Base-by-base conservation (phyloP, 768 basidiomycete genomes). In the Auricularia sp. region DNA sequence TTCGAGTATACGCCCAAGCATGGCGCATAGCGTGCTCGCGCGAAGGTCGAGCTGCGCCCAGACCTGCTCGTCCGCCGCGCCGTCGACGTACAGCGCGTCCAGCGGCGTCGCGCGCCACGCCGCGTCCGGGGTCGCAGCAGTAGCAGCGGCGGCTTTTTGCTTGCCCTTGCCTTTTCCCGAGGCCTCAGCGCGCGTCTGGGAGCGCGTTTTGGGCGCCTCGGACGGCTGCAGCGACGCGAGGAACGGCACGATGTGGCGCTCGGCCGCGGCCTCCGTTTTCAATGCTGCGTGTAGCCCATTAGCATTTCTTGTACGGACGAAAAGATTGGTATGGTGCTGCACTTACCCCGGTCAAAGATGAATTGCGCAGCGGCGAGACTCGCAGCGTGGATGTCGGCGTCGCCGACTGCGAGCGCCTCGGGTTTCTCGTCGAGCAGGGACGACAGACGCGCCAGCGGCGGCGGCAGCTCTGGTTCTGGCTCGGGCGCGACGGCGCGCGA, bases 1-100 rank as follows among this genome's bases (percentile, higher is more conserved):
- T 62, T 5, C 62, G 67, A 47, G 34, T 13, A 64, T 58, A 21
- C 16, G 39, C 34, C 34, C 67, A 51, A 96, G 76, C 62, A 89
- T 82, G 51, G 83, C 81, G 67, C 88, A 89, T 29, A 98, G 77
- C 56, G 81, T 82, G 67, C 85, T 82, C 16, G 87, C 79, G 54
- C 92, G 80, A 63, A 99, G 78, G 71, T 98, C 96, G 64, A 98
- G 74, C 76, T 99, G 96, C 47, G 87, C 88, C 96, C 96, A 99
- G 34, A 98, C 79, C 73, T 96, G 94, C 65, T 92, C 90, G 29
- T 84, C 81, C 69, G 86, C 88, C 84, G 97, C 87, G 18, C 82
- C 87, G 24, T 92, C 85, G 13, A 87, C 78, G 66, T 86, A 90
- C 21, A 99, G 82, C 42, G 83, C 83, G 6, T 84, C 78, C 2